These are phyloP conservation scores for Rhododendron ovatum DNA, from an alignment of 148 eudicot species.

Conservation along the genomic window DNA sequence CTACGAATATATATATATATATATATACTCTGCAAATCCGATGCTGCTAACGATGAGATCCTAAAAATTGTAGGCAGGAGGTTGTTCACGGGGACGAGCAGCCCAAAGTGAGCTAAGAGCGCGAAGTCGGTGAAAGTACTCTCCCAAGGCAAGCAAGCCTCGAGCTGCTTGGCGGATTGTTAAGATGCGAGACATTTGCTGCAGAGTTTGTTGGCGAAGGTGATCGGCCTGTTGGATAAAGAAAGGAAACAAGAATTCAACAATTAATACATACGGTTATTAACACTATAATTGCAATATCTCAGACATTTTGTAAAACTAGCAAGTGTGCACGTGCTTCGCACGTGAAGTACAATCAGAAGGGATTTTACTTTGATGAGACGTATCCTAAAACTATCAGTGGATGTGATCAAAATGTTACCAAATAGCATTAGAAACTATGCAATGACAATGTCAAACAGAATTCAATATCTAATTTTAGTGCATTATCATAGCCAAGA, in stretches of 20 bases:
- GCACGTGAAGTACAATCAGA: no score
- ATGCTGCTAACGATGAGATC: not conserved
- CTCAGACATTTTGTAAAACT: not conserved
- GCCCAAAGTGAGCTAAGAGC: slow-evolving; percentile 77
- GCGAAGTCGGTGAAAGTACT: slow-evolving; percentile 75
- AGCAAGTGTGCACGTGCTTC: no score
- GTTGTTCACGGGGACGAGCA: slow-evolving; percentile 47
- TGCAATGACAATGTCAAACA: no score
- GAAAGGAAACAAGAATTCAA: not conserved
- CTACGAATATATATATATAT: not conserved
- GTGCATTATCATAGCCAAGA: no score
- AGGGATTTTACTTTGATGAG: no score
- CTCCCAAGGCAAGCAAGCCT: slow-evolving; percentile 79
- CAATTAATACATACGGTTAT: not conserved
- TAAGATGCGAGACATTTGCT: slow-evolving; percentile 59
- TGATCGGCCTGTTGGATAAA: slow-evolving; percentile 70
- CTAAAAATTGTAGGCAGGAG: slow-evolving; percentile 6
- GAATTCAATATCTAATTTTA: no score
- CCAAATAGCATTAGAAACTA: no score
- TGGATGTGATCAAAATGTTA: no score
- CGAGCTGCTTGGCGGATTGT: slow-evolving; percentile 68
- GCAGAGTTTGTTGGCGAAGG: slow-evolving; percentile 70
- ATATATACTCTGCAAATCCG: not conserved
- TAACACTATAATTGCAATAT: not conserved
- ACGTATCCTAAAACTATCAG: no score